Evolutionary conservation across 1,284 basidiomycete species (phyloP), one percentile per base, ranked within the genome.

Genomic region (Rhodotorula sp.): DNA sequence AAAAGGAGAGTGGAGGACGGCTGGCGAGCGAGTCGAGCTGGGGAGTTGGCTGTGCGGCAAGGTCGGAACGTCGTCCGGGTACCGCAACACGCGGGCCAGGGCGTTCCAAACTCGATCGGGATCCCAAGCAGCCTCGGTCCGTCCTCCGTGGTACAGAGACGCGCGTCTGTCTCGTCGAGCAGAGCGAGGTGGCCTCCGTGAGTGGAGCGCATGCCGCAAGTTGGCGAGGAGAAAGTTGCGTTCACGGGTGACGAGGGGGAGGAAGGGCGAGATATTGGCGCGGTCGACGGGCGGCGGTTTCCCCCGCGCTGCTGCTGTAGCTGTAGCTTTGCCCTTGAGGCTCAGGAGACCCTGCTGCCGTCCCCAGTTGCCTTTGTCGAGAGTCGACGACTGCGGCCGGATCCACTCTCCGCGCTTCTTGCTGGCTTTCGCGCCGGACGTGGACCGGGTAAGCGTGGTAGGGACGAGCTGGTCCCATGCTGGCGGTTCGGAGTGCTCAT

Each of bases 201-300:
- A 57, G 26, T 58, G 34, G 39, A 68, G 62, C 0, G 67, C 61
- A 4, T 54, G 23, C 2, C 66, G 67, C 18, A 76, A 56, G 18
- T 57, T 20, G 14, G 68, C 29, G 26, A 76, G 64, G 59, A 76
- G 67, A 48, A 34, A 59, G 43, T 67, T 68, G 21, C 68, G 68
- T 52, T 76, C 75, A n/a, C 73, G 60, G 2, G 75, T 74, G 56
- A 67, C 21, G 31, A 69, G 68, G 4, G 75, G 75, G 21, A 76
- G 73, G 67, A 58, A 69, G 16, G 74, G 74, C 23, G 74, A 76
- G 46, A 75, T 56, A 48, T 74, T 62, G 12, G 54, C 43, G 3
- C 31, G 65, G 18, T 67, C 65, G 58, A 31, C 56, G 12, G 59
- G 46, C 23, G 61, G 54, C 54, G 54, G 54, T 14, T 16, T 12